Evolutionary conservation across 2,329 filamentous ascomycete genomes (phyloP).

Genomic region (Aspergillus phoenicis): DNA sequence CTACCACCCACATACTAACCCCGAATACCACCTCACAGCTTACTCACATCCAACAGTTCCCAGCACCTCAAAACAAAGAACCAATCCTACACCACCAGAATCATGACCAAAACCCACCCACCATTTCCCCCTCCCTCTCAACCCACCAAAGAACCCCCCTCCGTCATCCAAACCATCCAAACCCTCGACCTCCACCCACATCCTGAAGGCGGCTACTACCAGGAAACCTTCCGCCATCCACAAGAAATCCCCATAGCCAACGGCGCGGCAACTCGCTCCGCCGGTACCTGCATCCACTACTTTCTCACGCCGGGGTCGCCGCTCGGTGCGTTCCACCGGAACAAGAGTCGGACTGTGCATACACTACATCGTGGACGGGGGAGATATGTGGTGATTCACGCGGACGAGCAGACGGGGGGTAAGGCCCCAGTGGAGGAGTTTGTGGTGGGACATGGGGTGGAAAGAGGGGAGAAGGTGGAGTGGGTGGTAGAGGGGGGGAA

Average conservation of each 20-base stretch:
- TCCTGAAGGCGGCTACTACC: slow-evolving; percentile 67
- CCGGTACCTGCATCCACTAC: slow-evolving; percentile 67
- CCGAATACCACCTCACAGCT: too few species aligned
- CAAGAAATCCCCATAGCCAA: slow-evolving; percentile 57
- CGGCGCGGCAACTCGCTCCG: slow-evolving; percentile 46
- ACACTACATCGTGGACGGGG: slow-evolving; percentile 66
- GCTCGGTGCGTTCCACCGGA: slow-evolving; percentile 65
- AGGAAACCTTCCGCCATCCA: slow-evolving; percentile 61
- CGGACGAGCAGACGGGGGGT: slow-evolving; percentile 37
- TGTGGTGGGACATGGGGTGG: slow-evolving; percentile 62
- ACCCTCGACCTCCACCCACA: slow-evolving; percentile 57
- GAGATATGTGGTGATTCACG: slow-evolving; percentile 66
- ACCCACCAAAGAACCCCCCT: slow-evolving; percentile 31
- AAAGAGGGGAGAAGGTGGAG: slow-evolving; percentile 62
- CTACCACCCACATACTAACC: too few species aligned
- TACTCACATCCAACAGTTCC: not conserved
- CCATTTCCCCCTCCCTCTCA: slow-evolving; percentile 20
- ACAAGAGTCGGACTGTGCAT: slow-evolving; percentile 64
- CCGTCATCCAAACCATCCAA: slow-evolving; percentile 42
- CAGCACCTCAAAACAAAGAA: not conserved
- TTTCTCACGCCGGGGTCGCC: slow-evolving; percentile 60
- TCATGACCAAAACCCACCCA: not conserved
- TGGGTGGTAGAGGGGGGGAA: slow-evolving; percentile 71
- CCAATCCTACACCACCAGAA: not conserved
- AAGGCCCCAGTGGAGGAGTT: slow-evolving; percentile 64